Conservation (phyloP, 2,329 filamentous ascomycete species). For the Penicillium sp. region DNA sequence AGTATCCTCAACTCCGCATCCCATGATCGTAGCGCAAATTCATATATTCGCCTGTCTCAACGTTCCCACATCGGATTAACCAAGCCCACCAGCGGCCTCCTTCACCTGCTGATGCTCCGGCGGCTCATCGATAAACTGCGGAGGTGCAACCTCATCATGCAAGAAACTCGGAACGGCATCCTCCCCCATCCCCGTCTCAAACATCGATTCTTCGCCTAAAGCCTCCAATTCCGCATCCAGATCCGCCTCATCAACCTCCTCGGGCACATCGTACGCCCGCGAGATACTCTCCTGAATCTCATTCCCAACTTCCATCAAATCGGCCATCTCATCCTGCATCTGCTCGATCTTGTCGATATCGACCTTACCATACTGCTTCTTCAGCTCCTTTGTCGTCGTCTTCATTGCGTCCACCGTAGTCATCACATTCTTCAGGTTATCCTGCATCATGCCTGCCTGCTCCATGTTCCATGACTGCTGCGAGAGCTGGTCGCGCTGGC, state of each 20-base stretch:
- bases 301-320: conserved; percentile 94
- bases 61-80: conserved; percentile 16
- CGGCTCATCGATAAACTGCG: conserved; percentile 88
- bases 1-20: neutral
- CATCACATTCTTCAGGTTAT: conserved; percentile 98
- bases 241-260: conserved; percentile 95
- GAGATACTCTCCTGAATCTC: conserved; percentile 96
- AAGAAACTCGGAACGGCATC: conserved; percentile 77
- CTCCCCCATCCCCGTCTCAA: conserved; percentile 65
- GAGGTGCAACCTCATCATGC: conserved; percentile 78
- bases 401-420: conserved; percentile 97
- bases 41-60: neutral
- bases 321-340: conserved; percentile 98
- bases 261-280: conserved; percentile 87
- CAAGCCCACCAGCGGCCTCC: conserved; percentile 62
- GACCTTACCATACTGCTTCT: conserved; percentile 94
- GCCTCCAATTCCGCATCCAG: conserved; percentile 95
- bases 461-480: conserved; percentile 99
- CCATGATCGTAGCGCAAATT: neutral
- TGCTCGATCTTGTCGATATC: conserved; percentile 96
- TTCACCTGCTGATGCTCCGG: conserved; percentile 75
- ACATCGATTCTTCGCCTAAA: conserved; percentile 86
- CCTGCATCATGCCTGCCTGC: conserved; percentile 96
- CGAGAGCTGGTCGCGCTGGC: conserved; percentile 89
- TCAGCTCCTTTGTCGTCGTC: conserved; percentile 88